Evolutionary conservation across 129 eudicot species (phyloP), one percentile per base, ranked within the genome.

Genomic region (Tagetes patula): DNA sequence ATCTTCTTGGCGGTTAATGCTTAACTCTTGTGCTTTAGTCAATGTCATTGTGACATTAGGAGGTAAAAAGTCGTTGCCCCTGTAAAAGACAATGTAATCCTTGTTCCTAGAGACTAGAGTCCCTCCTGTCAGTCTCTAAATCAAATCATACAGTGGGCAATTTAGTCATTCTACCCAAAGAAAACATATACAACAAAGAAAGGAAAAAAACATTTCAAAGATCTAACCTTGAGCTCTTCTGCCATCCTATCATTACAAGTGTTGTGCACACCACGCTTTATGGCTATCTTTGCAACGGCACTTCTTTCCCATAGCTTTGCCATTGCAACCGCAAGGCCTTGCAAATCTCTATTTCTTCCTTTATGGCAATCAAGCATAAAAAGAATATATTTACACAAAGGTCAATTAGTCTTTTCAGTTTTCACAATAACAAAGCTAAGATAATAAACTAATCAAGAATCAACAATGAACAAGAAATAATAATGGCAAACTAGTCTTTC

Each of bases 41-140:
- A 95, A 79, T 33, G 86, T 83, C 36, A 71, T 77, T n/a, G 93
- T 80, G 36, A 95, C 89, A 61, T 46, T 69, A 40, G 91, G 88
- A 7, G 99, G 93, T 80, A 95, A 85, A 67, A 90, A 95, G 81
- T 95, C 99, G 6, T 90, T 95, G 33, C 97, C 99, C 80, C 99
- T 90, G 80, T 95, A 88, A 72, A 90, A 85, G 62, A 95, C 96
- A 5, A 90, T 88, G 78, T 72, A 90, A 7, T 90, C 99, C 84
- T 95, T 90, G 89, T 95, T 90, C 58, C 97, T 88, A 47, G 99
- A 90, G 42, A 95, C 75, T 49, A 95, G 76, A 30, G 97, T 95
- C 30, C 99, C 97, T n/a, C 96, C 99, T 4, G 99, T 88, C 86
- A 95, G 70, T 80, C 67, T 82, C 99, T 94, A 92, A 79, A 81